phyloP scores from a whole-genome alignment of 2,329 filamentous ascomycete species.

The Aureobasidium mangrovei region DNA sequence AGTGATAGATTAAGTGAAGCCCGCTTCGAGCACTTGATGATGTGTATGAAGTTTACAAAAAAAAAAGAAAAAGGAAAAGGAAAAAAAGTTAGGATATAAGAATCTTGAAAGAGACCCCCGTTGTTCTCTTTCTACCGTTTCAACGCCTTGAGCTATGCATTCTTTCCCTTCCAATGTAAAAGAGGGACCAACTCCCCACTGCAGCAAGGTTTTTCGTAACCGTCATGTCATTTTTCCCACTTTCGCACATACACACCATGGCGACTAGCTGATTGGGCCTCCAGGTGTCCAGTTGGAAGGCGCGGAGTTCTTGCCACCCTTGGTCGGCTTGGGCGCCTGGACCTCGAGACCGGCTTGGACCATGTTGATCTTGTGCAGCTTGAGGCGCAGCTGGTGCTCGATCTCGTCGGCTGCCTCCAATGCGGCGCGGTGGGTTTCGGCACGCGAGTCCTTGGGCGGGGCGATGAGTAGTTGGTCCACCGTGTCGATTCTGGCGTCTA shows the following conservation, averaged over 20 bases:
- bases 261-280: no score
- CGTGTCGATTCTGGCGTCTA: slow-evolving; percentile 76
- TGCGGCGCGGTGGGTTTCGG: slow-evolving; percentile 60
- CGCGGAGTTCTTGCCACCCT: slow-evolving; percentile 4
- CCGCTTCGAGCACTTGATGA: no score
- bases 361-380: slow-evolving; percentile 70
- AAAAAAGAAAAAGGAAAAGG: no score
- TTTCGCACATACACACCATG: background rate
- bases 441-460: slow-evolving; percentile 56
- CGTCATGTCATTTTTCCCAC: background rate
- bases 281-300: slow-evolving; percentile 1
- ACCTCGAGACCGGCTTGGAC: slow-evolving; percentile 63
- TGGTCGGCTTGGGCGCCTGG: slow-evolving; percentile 9
- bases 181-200: background rate
- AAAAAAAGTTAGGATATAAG: no score
- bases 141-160: slow-evolving; percentile 12
- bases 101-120: background rate
- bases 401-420: slow-evolving; percentile 62
- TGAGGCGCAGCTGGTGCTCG: slow-evolving; percentile 64
- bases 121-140: background rate
- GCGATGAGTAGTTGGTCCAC: slow-evolving; percentile 73
- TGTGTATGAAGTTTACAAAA: no score
- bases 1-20: no score
- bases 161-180: no score
- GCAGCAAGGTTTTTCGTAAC: background rate